Base-by-base conservation (phyloP, 306 rosid species). In the Senna tora region DNA sequence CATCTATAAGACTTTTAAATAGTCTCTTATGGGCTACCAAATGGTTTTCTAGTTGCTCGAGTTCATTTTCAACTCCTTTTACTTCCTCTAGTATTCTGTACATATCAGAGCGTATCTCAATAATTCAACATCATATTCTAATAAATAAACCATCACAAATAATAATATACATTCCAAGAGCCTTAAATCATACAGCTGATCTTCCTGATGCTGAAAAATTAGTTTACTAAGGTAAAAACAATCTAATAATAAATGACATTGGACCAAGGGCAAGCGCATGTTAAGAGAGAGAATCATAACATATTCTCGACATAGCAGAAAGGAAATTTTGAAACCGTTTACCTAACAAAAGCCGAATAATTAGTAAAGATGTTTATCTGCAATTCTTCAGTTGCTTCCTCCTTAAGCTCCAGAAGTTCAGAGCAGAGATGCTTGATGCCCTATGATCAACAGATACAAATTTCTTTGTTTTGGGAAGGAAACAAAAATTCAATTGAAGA, bases 381-480 rank as follows among this genome's bases (percentile, higher is more conserved):
- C 61, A 93, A 88, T 51, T 84, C 96, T 49, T 81, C 88, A 76
- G 63, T 75, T 17, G 98, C 91, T 33, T 76, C 92, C 45, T 54
- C 86, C 87, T 87, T 85, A 33, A 93, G 84, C 84, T 93, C 97
- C 9, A 79, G 57, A 43, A 90, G 90, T 67, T 93, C 98, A 21
- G 85, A 83, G 78, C 98, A 93, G 19, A 93, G 78, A 83, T 90
- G 97, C 69, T 81, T 86, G 52, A 90, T 88, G 7, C 98, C 96
- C 98, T 92, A 38, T 2, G 15, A 64, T 54, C 65, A 67, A 45
- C 50, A 67, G 16, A 25, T 10, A 55, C 34, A 39, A 39, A 7
- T 52, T 17, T 0, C 0, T 62, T 62, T 41, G 11, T 17, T 39
- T 9, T 9, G 30, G 30, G 49, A 36, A 41, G 21, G 36, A 60